A percentile compares a stretch with the other conserved stretches of the same genome.
Evolutionary conservation across 495 filamentous ascomycete species (phyloP).

Genomic region (Geoglossum glabrum): DNA sequence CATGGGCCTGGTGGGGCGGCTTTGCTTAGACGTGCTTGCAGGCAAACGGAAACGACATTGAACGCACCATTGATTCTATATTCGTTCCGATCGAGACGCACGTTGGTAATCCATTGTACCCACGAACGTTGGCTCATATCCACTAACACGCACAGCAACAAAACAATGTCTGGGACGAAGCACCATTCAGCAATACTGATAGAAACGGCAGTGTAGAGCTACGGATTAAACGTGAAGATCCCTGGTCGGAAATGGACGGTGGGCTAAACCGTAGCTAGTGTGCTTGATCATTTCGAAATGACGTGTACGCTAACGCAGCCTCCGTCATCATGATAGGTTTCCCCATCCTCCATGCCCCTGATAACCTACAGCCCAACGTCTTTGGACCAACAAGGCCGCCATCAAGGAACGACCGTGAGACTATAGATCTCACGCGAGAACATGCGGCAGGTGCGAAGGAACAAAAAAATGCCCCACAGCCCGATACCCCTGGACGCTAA

Average conservation of each 20-base stretch:
- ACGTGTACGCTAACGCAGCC: conserved; percentile 7
- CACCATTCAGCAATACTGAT: neutral
- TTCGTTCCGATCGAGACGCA: neutral
- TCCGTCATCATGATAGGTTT: conserved; percentile 17
- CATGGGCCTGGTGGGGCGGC: conserved; percentile 13
- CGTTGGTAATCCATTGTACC: neutral
- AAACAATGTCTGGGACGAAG: conserved; percentile 6
- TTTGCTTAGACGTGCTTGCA: neutral
- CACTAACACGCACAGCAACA: neutral
- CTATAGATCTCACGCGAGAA: conserved; percentile 19
- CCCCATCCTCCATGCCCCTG: conserved; percentile 35
- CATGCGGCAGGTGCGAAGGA: conserved; percentile 14
- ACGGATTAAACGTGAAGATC: conserved; percentile 19
- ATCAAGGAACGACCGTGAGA: conserved; percentile 27
- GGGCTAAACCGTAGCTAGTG: neutral
- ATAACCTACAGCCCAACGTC: conserved; percentile 22
- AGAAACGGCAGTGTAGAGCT: neutral
- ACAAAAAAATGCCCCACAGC: neutral
- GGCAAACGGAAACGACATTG: conserved; percentile 4
- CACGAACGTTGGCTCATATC: neutral
- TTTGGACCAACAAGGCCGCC: conserved; percentile 45
- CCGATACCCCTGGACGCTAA: conserved; percentile 13
- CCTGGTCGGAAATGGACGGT: conserved; percentile 2
- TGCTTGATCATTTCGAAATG: neutral
- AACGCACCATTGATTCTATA: neutral